These are phyloP conservation scores for Spiromastix sp. DNA, from an alignment of 2,329 filamentous ascomycete genomes.

Conservation along the genomic window DNA sequence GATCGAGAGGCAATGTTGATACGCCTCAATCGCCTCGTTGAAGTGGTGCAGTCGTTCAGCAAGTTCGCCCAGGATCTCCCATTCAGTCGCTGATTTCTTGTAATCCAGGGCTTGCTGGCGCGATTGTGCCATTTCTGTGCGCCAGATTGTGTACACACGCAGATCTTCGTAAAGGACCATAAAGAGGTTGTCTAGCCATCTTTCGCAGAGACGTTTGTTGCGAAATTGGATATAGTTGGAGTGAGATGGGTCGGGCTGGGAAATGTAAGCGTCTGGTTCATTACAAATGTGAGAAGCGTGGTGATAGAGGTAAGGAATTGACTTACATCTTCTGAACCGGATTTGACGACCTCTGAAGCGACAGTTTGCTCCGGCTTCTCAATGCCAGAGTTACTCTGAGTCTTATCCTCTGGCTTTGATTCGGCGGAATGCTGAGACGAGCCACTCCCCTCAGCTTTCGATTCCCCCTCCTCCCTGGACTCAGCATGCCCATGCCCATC, in stretches of 20 bases:
- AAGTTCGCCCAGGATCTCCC: slow-evolving; percentile 91
- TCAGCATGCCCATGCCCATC: slow-evolving; percentile 8
- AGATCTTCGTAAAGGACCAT: slow-evolving; percentile 99
- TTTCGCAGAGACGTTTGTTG: slow-evolving; percentile 92
- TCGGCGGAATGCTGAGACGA: slow-evolving; percentile 24
- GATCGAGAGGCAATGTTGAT: slow-evolving; percentile 73
- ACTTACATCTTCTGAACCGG: slow-evolving; percentile 60
- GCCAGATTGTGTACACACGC: slow-evolving; percentile 98
- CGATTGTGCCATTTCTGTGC: slow-evolving; percentile 94
- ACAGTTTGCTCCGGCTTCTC: slow-evolving; percentile 75
- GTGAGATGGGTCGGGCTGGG: slow-evolving; percentile 53
- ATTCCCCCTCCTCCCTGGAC: slow-evolving; percentile 19
- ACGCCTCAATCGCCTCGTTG: slow-evolving; percentile 87
- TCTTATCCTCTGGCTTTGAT: slow-evolving; percentile 14
- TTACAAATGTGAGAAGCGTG: background rate
- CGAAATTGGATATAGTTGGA: slow-evolving; percentile 81
- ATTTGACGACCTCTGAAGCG: slow-evolving; percentile 65
- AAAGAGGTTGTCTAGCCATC: slow-evolving; percentile 96
- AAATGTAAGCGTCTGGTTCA: too few relatives aligned
- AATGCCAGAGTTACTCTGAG: slow-evolving; percentile 35
- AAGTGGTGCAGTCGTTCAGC: slow-evolving; percentile 87
- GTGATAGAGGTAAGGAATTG: background rate
- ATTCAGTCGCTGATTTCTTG: slow-evolving; percentile 93
- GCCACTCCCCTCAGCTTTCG: slow-evolving; percentile 16
- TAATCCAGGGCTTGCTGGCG: slow-evolving; percentile 88